Percentiles rank a stretch among this genome's conserved stretches.
Conservation (phyloP, 108 stramenopile genomes). For the Parietichytrium sp. region DNA sequence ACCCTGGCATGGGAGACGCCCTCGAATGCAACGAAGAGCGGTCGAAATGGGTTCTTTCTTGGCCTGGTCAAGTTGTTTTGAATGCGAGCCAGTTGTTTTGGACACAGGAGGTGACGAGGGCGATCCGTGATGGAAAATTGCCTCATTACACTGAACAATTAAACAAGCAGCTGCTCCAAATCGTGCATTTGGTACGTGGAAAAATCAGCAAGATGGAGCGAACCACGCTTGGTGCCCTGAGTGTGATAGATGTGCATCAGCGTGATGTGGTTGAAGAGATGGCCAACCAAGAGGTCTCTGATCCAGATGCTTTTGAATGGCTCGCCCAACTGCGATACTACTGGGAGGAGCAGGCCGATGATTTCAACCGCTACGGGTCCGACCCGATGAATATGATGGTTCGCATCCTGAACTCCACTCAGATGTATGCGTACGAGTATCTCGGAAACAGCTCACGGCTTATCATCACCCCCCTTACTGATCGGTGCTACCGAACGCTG, state of each 20-base stretch:
- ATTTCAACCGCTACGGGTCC: slow-evolving; percentile 2
- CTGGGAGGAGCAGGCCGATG: slow-evolving; percentile 64
- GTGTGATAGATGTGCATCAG: slow-evolving; percentile 67
- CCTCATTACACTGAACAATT: slow-evolving; percentile 45
- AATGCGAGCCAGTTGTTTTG: slow-evolving; percentile 63
- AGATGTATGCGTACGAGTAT: slow-evolving; percentile 70
- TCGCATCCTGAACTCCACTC: slow-evolving; percentile 66
- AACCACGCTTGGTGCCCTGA: slow-evolving; percentile 64
- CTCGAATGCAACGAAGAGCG: slow-evolving; percentile 41
- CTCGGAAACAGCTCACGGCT: slow-evolving; percentile 70
- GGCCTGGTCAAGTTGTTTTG: slow-evolving; percentile 68
- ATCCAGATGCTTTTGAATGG: slow-evolving; percentile 65
- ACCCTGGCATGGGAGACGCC: slow-evolving; percentile 48
- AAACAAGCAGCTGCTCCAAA: slow-evolving; percentile 51
- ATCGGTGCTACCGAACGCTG: slow-evolving; percentile 74
- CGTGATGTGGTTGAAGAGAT: slow-evolving; percentile 61
- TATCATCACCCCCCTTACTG: slow-evolving; percentile 69
- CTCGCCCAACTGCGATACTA: slow-evolving; percentile 69
- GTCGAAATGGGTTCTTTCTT: slow-evolving; percentile 60
- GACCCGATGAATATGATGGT: slow-evolving; percentile 62
- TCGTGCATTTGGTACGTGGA: slow-evolving; percentile 66
- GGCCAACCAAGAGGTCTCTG: slow-evolving; percentile 47
- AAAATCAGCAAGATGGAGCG: slow-evolving; percentile 60
- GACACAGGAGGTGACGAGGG: slow-evolving; percentile 57
- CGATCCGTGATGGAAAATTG: slow-evolving; percentile 50